phyloP scores from a whole-genome alignment of 2,329 filamentous ascomycete genomes.

The Trichoderma arundinaceum region DNA sequence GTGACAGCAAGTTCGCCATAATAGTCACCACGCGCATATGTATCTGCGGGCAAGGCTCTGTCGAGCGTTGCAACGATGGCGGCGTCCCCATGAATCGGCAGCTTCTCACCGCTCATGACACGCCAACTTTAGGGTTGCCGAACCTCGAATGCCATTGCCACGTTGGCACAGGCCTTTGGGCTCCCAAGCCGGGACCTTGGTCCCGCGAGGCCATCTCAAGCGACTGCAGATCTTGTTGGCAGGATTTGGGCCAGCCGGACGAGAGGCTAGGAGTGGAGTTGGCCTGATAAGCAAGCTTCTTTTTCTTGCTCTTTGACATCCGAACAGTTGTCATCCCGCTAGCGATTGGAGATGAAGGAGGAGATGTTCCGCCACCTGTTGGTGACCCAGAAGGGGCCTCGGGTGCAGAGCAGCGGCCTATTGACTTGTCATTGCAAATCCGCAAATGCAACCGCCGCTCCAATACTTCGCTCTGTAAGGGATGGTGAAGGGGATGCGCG shows the following conservation, averaged over 20 bases:
- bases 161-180: conserved; percentile 26
- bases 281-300: conserved; percentile 24
- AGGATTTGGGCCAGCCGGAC: conserved; percentile 12
- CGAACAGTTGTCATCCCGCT: conserved; percentile 4
- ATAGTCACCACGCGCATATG: conserved; percentile 29
- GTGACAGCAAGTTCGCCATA: conserved; percentile 28
- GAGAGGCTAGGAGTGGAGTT: conserved; percentile 20
- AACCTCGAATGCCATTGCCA: conserved; percentile 24
- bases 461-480: background rate
- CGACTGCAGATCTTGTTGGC: conserved; percentile 25
- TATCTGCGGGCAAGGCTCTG: conserved; percentile 24
- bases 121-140: conserved; percentile 17
- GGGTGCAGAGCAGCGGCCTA: background rate
- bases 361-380: conserved; percentile 1
- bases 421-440: too few species aligned
- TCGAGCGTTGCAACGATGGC: conserved; percentile 20
- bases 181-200: conserved; percentile 12
- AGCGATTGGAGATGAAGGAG: conserved; percentile 11
- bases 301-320: background rate
- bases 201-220: conserved; percentile 15
- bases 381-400: background rate
- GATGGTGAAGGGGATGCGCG: conserved; percentile 22
- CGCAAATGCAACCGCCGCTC: background rate
- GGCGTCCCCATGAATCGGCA: conserved; percentile 16
- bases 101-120: conserved; percentile 29